Conservation (phyloP, 2,329 filamentous ascomycete species). For the Esteya vermicola region DNA sequence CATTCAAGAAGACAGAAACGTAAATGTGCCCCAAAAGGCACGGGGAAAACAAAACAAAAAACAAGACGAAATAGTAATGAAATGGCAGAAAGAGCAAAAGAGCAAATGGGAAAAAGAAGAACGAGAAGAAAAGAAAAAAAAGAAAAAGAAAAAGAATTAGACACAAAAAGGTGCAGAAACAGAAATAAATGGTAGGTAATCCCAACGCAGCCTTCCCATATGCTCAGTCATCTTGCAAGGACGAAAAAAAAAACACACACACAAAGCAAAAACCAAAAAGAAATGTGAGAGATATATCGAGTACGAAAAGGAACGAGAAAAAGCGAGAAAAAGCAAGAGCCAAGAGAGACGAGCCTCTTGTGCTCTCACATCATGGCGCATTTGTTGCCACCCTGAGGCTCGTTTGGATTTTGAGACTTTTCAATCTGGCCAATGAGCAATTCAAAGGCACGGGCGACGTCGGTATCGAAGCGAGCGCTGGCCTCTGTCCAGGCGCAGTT, state of each 20-base stretch:
- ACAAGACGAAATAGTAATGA: neutral
- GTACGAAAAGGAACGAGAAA: too few species aligned
- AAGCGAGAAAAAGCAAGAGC: neutral
- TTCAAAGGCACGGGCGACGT: conserved; percentile 86
- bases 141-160: neutral
- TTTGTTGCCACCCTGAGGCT: conserved; percentile 67
- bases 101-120: neutral
- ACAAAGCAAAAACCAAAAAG: too few species aligned
- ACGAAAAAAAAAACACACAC: too few species aligned
- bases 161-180: neutral
- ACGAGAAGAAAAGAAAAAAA: neutral
- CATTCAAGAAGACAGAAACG: neutral
- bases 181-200: neutral
- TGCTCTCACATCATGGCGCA: conserved; percentile 66
- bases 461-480: conserved; percentile 85
- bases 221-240: neutral
- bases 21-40: too few species aligned
- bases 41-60: too few species aligned
- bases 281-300: neutral
- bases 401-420: conserved; percentile 79
- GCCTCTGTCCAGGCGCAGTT: conserved; percentile 92
- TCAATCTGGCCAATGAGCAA: conserved; percentile 90
- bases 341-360: neutral
- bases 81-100: neutral
- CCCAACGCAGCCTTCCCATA: neutral